These are phyloP conservation scores for Mycosphaerella sp. DNA, from an alignment of 2,329 filamentous ascomycete species.

Conservation along the genomic window DNA sequence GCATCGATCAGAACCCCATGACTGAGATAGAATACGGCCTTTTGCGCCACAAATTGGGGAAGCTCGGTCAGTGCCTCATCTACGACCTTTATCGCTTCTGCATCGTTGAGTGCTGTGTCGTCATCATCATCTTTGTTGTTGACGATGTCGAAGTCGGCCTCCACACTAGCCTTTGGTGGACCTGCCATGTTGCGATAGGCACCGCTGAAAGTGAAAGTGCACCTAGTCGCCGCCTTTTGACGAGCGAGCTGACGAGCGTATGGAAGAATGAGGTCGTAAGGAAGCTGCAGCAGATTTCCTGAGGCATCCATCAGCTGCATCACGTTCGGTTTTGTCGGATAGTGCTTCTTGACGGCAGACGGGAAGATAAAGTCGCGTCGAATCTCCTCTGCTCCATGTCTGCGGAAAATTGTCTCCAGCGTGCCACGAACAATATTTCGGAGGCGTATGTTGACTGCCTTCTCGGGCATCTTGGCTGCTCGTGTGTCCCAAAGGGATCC, in stretches of 20 bases:
- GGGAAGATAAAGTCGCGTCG: conserved; percentile 73
- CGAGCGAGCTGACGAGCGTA: conserved; percentile 79
- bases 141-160: conserved; percentile 96
- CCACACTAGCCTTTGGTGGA: conserved; percentile 73
- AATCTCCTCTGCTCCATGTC: conserved; percentile 81
- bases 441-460: conserved; percentile 22
- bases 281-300: conserved; percentile 87
- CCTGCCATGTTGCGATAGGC: conserved; percentile 83
- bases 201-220: conserved; percentile 78
- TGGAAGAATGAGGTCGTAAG: conserved; percentile 85
- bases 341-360: conserved; percentile 52
- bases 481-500: conserved; percentile 52
- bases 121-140: conserved; percentile 57
- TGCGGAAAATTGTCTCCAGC: conserved; percentile 70
- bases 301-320: conserved; percentile 75
- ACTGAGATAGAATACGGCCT: conserved; percentile 63
- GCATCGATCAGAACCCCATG: conserved; percentile 80
- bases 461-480: conserved; percentile 17
- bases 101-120: conserved; percentile 83
- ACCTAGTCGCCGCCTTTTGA: conserved; percentile 57
- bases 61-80: conserved; percentile 83
- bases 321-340: conserved; percentile 61
- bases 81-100: conserved; percentile 86
- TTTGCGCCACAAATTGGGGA: conserved; percentile 46
- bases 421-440: conserved; percentile 60